These are phyloP conservation scores for Thielaviopsis musarum DNA, from an alignment of 2,329 filamentous ascomycete species.

Conservation along the genomic window DNA sequence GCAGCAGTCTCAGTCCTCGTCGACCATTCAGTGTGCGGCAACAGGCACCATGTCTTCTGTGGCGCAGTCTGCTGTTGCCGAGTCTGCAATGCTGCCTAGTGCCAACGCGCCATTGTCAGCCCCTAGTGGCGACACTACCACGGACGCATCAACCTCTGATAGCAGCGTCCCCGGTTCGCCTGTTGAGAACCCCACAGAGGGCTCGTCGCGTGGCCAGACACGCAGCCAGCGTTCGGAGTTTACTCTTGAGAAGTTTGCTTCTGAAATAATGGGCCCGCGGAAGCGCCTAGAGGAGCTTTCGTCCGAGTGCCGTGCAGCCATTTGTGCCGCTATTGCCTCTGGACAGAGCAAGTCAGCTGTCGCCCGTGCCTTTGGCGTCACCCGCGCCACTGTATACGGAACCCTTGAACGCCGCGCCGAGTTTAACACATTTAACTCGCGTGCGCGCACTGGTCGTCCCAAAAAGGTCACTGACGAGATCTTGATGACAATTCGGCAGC, in stretches of 20 bases:
- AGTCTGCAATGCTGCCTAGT: not conserved
- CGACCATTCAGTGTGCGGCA: not conserved
- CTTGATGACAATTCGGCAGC: constrained; percentile 3
- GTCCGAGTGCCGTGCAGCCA: constrained; percentile 11
- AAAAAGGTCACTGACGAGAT: constrained; percentile 11
- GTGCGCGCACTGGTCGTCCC: constrained; percentile 10
- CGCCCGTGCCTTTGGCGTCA: constrained; percentile 12
- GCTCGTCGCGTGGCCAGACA: not conserved
- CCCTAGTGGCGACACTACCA: constrained; percentile 1
- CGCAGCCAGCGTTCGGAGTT: constrained; percentile 6
- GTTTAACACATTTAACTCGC: constrained; percentile 11
- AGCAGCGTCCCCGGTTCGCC: constrained; percentile 6
- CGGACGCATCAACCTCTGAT: constrained; percentile 7
- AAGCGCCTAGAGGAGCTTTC: constrained; percentile 11
- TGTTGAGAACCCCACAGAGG: not conserved
- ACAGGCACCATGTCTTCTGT: not conserved
- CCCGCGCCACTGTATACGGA: constrained; percentile 12
- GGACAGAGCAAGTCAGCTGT: constrained; percentile 12
- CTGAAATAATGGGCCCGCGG: constrained; percentile 9
- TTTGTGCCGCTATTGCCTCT: constrained; percentile 11
- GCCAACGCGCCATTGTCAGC: not conserved
- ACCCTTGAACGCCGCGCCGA: constrained; percentile 10
- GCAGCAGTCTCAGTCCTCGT: constrained; percentile 2
- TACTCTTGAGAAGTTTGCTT: constrained; percentile 9
- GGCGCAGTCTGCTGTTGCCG: not conserved